Evolutionary conservation across 495 filamentous ascomycete genomes (phyloP).

Genomic region (Penicillium cataractarum): DNA sequence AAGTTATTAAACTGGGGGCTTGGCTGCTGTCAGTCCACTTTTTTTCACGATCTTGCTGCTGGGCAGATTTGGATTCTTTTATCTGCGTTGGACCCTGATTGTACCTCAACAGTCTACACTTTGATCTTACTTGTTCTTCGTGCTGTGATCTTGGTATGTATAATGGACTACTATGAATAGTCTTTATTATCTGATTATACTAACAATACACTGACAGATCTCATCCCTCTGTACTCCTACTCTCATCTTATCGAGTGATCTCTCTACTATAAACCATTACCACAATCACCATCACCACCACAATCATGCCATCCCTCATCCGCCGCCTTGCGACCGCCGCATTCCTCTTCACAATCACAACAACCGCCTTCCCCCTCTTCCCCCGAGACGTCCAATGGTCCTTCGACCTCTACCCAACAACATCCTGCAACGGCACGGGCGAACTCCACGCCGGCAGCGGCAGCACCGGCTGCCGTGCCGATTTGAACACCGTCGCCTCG

Average conservation of each 20-base stretch:
- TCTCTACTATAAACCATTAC: neutral
- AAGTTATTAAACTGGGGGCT: constrained; percentile 19
- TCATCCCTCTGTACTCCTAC: neutral
- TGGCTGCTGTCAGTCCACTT: constrained; percentile 3
- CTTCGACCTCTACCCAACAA: constrained; percentile 28
- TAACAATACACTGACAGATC: neutral
- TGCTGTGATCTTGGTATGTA: neutral
- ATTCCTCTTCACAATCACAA: constrained; percentile 15
- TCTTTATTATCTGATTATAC: neutral
- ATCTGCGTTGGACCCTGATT: neutral
- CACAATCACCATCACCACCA: neutral
- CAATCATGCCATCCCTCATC: constrained; percentile 7
- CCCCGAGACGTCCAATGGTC: constrained; percentile 29
- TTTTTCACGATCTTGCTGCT: neutral
- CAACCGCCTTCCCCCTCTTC: constrained; percentile 27
- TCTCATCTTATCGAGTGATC: neutral
- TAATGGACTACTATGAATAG: neutral
- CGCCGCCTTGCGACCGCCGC: neutral
- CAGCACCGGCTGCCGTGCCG: constrained; percentile 34
- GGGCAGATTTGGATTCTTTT: neutral
- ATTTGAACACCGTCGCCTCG: constrained; percentile 28
- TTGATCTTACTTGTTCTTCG: neutral
- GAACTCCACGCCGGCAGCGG: constrained; percentile 27
- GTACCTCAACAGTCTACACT: neutral
- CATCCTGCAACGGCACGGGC: constrained; percentile 20